These are phyloP conservation scores for Guyanaporus albipodus DNA, from an alignment of 768 basidiomycete genomes.

Conservation along the genomic window DNA sequence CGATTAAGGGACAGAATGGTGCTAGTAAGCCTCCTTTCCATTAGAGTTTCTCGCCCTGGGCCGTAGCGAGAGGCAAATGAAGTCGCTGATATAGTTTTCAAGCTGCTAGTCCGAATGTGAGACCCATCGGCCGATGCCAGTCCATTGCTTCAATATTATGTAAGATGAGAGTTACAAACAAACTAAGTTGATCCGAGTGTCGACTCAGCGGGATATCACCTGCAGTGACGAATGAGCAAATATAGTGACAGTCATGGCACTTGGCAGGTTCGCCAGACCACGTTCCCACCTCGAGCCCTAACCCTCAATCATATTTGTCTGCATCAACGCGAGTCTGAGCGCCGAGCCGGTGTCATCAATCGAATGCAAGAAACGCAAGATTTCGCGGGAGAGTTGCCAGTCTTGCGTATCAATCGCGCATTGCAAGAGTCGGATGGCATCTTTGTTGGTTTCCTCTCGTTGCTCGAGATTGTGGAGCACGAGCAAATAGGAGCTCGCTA, in stretches of 20 bases:
- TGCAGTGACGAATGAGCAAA: background rate
- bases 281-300: background rate
- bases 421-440: constrained; percentile 77
- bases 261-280: background rate
- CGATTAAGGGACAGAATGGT: constrained; percentile 2
- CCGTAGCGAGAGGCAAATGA: background rate
- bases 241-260: background rate
- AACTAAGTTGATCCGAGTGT: too few relatives aligned
- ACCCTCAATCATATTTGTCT: constrained; percentile 39
- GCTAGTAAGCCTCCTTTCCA: constrained; percentile 16
- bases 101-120: too few relatives aligned
- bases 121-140: too few relatives aligned
- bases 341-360: constrained; percentile 83
- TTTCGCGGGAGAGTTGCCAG: constrained; percentile 88
- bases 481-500: constrained; percentile 88
- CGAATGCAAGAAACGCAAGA: constrained; percentile 88
- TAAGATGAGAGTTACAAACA: too few relatives aligned
- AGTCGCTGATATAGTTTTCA: too few relatives aligned
- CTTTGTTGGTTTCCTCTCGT: constrained; percentile 68
- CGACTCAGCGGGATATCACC: background rate
- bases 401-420: constrained; percentile 75
- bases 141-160: too few relatives aligned
- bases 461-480: constrained; percentile 94
- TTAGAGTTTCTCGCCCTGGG: background rate
- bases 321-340: constrained; percentile 55